Base-by-base conservation (phyloP, 495 filamentous ascomycete species). In the Neurospora sp. region DNA sequence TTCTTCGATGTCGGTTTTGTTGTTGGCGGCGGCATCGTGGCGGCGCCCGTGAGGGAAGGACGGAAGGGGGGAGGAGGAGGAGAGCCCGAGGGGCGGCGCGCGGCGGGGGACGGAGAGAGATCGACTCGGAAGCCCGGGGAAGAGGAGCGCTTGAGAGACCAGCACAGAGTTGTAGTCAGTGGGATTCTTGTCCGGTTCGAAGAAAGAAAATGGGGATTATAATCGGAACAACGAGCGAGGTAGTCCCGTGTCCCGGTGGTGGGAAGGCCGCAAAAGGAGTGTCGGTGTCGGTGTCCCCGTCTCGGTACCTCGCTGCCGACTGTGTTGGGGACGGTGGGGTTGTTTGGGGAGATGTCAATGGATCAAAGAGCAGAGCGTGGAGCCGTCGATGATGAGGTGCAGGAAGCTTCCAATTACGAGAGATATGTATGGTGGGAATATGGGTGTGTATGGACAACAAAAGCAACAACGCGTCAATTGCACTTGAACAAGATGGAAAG, bases 1-100 rank as follows among this genome's bases (percentile, higher is more conserved):
- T 76, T 78, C 71, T 80, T 83, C 16, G 79, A 49, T 60, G 74
- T 70, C 9, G 78, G 72, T 71, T 78, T 74, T 18, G 54, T 74
- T 16, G 49, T 27, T 4, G 76, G 62, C 27, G 78, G 73, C 39
- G 79, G 77, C 79, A 79, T 80, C 20, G 75, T 76, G 71, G 75
- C 14, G 46, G 40, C 6, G 14, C 41, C 20, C 35, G 23, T 37
- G 75, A 71, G 79, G 81, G 79, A 71, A 76, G 70, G 70, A 77
- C 62, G 54, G 41, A 69, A 73, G 39, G 39, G 35, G 74, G 44
- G 27, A 74, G 74, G 23, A 16, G 14, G 40, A 40, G 37, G 31
- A 31, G 42, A 31, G 71, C 31, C 71, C 42, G 27, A 46, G 6
- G 41, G 16, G 41, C 11, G 3, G 23, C 41, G 41, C 71, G 37